phyloP scores from a whole-genome alignment of 2,329 filamentous ascomycete genomes.

The Elsinoe ampelina region DNA sequence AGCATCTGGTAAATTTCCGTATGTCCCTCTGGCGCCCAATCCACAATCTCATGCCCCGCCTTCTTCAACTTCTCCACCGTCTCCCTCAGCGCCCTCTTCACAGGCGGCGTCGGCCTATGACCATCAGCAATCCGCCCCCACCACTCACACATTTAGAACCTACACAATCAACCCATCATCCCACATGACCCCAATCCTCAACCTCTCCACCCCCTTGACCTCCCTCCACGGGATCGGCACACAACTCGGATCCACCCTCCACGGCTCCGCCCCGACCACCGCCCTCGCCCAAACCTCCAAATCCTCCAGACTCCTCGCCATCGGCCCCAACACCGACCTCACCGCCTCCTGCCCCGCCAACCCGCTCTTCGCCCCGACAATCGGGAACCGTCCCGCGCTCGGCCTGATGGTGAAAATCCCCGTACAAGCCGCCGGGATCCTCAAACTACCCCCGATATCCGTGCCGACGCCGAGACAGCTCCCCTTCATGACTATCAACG shows the following conservation, averaged over 20 bases:
- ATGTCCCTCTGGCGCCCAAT: constrained; percentile 48
- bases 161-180: constrained; percentile 48
- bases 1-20: constrained; percentile 42
- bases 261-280: constrained; percentile 39
- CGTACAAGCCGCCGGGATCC: constrained; percentile 48
- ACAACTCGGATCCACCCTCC: constrained; percentile 44
- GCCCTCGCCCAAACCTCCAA: constrained; percentile 35
- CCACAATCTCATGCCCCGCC: constrained; percentile 46
- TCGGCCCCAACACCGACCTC: constrained; percentile 53
- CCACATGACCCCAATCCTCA: constrained; percentile 53
- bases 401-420: constrained; percentile 50
- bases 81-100: constrained; percentile 47
- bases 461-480: constrained; percentile 54
- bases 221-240: constrained; percentile 46
- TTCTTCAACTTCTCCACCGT: constrained; percentile 44
- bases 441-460: constrained; percentile 52
- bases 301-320: constrained; percentile 48
- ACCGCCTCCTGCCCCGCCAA: constrained; percentile 58
- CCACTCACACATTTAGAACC: neutral
- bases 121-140: neutral
- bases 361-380: constrained; percentile 45
- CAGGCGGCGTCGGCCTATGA: constrained; percentile 46
- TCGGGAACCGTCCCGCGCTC: constrained; percentile 52
- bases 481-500: constrained; percentile 51
- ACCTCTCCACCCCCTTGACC: constrained; percentile 35